phyloP scores from a whole-genome alignment of 2,329 filamentous ascomycete genomes.

The Rhynchosporium agropyri region DNA sequence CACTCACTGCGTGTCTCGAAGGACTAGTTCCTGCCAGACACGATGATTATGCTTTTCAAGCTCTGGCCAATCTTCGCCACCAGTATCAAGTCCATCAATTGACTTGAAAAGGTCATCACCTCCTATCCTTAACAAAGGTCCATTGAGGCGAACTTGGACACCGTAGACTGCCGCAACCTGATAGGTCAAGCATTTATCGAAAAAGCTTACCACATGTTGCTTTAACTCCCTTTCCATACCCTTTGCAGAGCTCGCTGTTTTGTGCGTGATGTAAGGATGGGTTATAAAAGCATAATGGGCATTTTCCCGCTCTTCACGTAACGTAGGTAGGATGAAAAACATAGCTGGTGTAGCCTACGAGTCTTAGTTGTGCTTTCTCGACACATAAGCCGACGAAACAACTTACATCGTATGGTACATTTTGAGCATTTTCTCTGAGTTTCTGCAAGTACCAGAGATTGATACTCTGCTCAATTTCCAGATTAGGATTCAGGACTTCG shows the following conservation, averaged over 20 bases:
- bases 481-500: neutral
- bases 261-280: conserved; percentile 4
- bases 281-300: neutral
- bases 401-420: conserved; percentile 3
- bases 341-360: neutral
- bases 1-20: neutral
- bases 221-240: conserved; percentile 8
- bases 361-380: neutral
- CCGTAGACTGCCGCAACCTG: conserved; percentile 14
- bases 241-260: neutral
- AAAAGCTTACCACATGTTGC: conserved; percentile 21
- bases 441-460: conserved; percentile 7
- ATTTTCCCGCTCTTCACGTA: conserved; percentile 1
- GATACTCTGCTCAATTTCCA: conserved; percentile 3
- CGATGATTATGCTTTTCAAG: conserved; percentile 8
- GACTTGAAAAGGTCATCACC: conserved; percentile 10
- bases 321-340: neutral
- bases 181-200: conserved; percentile 23
- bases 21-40: conserved; percentile 1
- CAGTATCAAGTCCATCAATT: conserved; percentile 13
- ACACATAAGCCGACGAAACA: neutral
- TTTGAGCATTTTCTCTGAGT: neutral
- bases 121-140: conserved; percentile 15
- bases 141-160: neutral
- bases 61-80: conserved; percentile 1